Evolutionary conservation across 257 asterid species (phyloP), one percentile per base, ranked within the genome.

Genomic region (Solanum corneliomulleri): DNA sequence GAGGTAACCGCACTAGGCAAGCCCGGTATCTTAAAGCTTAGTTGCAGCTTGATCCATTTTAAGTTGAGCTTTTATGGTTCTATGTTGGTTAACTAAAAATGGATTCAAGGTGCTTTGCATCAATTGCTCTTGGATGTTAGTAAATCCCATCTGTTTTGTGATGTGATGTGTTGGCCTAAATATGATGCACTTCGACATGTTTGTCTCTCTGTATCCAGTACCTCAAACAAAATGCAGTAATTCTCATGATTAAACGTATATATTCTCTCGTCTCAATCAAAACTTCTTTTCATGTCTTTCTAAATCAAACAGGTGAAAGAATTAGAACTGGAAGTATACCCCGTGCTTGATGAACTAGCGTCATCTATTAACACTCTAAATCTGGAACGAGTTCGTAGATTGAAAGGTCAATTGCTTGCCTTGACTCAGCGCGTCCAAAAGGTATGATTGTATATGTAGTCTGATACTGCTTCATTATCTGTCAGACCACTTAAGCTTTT

Each of bases 401-500:
- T 94, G 92, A 97, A 97, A 91, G 99, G 99, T 45, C 93, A 95
- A 75, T 98, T 97, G 80, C 98, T 97, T 87, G 98, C 98, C 39
- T 91, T 97, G 92, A 95, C 99, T 89, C 99, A 97, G 82, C 92
- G 98, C 86, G 99, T 95, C 84, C 99, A 97, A 90, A 97, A 97
- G 98, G 98, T 94, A 91, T 86, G 82, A 68, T 27, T 37, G 45
- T 49, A 80, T 29, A 47, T 16, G 6, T 52, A 81, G 42, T 33
- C 45, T 81, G 42, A 20, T 11, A 20, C 41, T 11, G 20, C 85
- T 81, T 6, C 18, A 20, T 14, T 42, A 39, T 29, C n/a, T 47
- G 11, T 77, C 31, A 25, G 58, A 47, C 15, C 23, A 15, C 39
- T 77, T n/a, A 44, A 44, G n/a, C 20, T 44, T 77, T 25, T 44